Evolutionary conservation across 768 basidiomycete genomes (phyloP), one percentile per base, ranked within the genome.

Genomic region (Strobilomyces confusus): DNA sequence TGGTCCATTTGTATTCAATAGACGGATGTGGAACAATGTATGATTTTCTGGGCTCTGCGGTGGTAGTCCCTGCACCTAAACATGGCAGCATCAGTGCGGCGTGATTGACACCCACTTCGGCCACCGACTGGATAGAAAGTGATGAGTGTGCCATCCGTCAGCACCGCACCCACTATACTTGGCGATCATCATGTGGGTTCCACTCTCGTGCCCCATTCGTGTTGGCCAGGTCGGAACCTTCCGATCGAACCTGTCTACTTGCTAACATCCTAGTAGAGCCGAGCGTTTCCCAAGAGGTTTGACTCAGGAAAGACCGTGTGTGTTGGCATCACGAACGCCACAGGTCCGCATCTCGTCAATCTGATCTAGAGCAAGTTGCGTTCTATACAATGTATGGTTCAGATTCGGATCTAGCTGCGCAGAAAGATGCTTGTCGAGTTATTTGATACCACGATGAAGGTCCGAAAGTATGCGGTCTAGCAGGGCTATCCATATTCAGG

Each of bases 1-100:
- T 67, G 66, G 43, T 22, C 32, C 52, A 59, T 23, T 26, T 67
- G 65, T 65, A 65, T 55, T 56, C 53, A 15, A 26, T 61, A 61
- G 57, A 65, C 55, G 52, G 48, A 48, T 52, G 44, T 57, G 56
- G 55, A 58, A 52, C 57, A 48, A 47, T 64, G 64, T 64, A 64
- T 41, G 53, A 57, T 55, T 48, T 5, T 50, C 57, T 59, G 26
- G 49, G 40, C 56, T 20, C 36, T 8, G 12, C 4, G 25, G 25
- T 14, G 9, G 14, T 14, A 42, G 41, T 8, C 9, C 6, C 14
- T 13, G 17, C 26, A 9, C 19, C 34, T 33, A 30, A 11, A 33
- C 32, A 33, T 33, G 11, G n/a, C n/a, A n/a, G n/a, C n/a, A n/a
- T n/a, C n/a, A n/a, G n/a, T n/a, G n/a, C n/a, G n/a, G n/a, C n/a